Evolutionary conservation across 306 rosid species (phyloP).

Genomic region (Quercus engelmannii): DNA sequence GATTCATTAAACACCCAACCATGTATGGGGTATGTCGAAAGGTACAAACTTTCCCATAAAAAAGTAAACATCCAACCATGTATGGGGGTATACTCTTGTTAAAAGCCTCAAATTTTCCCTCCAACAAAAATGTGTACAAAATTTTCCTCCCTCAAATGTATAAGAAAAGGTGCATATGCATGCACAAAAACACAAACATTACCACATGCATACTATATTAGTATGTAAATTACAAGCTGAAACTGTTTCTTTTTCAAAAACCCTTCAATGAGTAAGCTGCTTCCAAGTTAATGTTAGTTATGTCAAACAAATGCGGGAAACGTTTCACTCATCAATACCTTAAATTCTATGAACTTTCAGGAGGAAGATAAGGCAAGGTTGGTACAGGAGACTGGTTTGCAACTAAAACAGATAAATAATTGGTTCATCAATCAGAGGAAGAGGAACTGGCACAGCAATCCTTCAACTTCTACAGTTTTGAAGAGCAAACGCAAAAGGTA

Average conservation of each 20-base stretch:
- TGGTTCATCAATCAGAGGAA: slow-evolving; percentile 99
- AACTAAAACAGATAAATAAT: slow-evolving; percentile 91
- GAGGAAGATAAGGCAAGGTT: slow-evolving; percentile 96
- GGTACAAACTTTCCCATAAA: too few species aligned
- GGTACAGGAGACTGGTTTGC: slow-evolving; percentile 96
- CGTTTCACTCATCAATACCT: background rate
- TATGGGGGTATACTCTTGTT: too few species aligned
- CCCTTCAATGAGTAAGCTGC: background rate
- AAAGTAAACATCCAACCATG: background rate
- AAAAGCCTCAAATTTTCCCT: too few species aligned
- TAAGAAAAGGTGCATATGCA: too few species aligned
- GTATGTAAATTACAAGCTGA: too few species aligned
- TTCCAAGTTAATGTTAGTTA: background rate
- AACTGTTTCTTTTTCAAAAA: background rate
- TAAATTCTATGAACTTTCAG: slow-evolving; percentile 32
- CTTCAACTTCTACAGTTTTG: slow-evolving; percentile 83
- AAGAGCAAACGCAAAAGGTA: slow-evolving; percentile 99
- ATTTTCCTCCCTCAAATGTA: too few species aligned
- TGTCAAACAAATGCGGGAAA: background rate
- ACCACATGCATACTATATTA: background rate
- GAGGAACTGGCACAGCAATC: slow-evolving; percentile 98
- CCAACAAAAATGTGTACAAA: too few species aligned
- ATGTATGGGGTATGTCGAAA: background rate
- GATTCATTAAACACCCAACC: background rate
- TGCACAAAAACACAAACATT: background rate